Conservation (phyloP, 1,284 basidiomycete species). For the Papiliotrema terrestris region DNA sequence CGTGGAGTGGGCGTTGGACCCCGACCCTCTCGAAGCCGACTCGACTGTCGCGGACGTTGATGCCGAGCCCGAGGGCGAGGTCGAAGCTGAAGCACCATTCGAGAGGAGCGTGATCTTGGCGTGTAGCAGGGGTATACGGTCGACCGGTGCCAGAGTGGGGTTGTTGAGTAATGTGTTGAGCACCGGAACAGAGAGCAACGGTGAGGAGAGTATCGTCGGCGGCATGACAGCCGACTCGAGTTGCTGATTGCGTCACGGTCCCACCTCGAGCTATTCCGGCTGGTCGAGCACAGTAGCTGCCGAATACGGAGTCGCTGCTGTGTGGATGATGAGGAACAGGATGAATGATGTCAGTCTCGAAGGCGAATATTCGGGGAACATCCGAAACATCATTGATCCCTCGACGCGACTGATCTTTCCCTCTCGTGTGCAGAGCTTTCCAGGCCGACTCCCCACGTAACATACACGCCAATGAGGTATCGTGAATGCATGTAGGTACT, state of each 20-base stretch:
- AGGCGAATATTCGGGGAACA: not conserved
- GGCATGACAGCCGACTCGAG: conserved; percentile 6
- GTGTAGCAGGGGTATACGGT: conserved; percentile 30
- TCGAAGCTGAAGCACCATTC: not conserved
- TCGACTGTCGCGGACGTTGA: not conserved
- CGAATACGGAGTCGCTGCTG: not conserved
- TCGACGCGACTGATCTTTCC: conserved; percentile 1
- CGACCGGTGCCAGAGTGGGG: not conserved
- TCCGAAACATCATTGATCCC: not conserved
- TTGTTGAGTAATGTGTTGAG: conserved; percentile 18
- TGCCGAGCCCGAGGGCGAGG: not conserved
- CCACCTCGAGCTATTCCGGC: no score
- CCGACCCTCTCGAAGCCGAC: no score
- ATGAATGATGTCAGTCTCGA: not conserved
- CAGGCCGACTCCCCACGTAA: no score
- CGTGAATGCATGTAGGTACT: no score
- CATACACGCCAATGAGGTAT: no score
- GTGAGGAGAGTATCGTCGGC: conserved; percentile 19
- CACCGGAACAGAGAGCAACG: conserved; percentile 17
- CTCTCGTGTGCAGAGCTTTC: no score
- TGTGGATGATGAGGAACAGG: not conserved
- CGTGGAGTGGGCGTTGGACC: not conserved
- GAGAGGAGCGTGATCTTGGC: conserved; percentile 30
- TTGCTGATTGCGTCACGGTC: not conserved
- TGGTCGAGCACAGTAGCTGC: no score